phyloP scores from a whole-genome alignment of 2,329 filamentous ascomycete species.

The Cercospora canescens region DNA sequence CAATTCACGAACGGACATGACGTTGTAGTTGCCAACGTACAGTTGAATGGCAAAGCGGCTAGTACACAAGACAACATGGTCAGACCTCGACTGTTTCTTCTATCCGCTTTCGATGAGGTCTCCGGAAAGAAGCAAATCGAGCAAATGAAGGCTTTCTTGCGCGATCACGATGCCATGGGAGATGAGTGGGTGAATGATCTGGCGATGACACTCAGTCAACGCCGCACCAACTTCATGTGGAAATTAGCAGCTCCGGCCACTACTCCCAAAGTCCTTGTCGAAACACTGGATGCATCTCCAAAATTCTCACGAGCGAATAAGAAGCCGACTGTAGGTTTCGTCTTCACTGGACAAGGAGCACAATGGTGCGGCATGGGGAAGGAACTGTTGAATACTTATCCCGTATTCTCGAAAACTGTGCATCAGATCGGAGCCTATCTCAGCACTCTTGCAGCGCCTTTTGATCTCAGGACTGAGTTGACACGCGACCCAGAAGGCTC shows the following conservation, averaged over 20 bases:
- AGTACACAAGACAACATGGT: no score
- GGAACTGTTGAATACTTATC: constrained; percentile 22
- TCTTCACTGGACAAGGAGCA: constrained; percentile 22
- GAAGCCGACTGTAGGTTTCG: not conserved
- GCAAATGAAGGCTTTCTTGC: not conserved
- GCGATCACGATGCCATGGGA: not conserved
- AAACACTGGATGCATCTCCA: not conserved
- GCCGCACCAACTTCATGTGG: not conserved
- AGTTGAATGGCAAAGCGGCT: no score
- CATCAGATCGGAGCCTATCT: not conserved
- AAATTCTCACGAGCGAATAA: not conserved
- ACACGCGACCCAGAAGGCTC: constrained; percentile 48
- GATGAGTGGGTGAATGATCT: not conserved
- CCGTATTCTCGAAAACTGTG: not conserved
- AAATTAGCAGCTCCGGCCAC: not conserved
- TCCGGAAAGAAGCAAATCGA: no score
- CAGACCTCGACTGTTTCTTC: no score
- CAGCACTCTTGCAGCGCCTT: not conserved
- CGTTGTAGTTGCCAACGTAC: no score
- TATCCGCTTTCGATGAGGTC: no score
- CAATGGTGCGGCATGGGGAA: constrained; percentile 20
- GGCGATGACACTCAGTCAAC: not conserved
- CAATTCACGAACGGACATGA: no score
- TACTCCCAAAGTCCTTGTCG: not conserved
- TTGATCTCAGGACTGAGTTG: constrained; percentile 22